phyloP scores from a whole-genome alignment of 2,329 filamentous ascomycete species.

The Apiospora kogelbergensis region DNA sequence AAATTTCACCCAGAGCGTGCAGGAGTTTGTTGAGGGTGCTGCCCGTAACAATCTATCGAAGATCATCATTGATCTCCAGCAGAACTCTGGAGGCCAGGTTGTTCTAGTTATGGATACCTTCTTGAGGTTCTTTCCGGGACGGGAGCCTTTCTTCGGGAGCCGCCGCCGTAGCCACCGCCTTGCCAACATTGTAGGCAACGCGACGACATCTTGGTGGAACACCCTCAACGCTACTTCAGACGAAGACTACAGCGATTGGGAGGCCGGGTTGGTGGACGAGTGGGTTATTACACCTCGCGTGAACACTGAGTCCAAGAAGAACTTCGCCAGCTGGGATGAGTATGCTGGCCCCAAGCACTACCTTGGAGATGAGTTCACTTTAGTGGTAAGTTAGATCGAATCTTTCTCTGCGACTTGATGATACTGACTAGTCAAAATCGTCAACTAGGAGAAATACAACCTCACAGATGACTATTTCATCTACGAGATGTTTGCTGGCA shows the following conservation, averaged over 20 bases:
- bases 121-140: slow-evolving; percentile 21
- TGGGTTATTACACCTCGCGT: slow-evolving; percentile 22
- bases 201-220: slow-evolving; percentile 14
- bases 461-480: slow-evolving; percentile 17
- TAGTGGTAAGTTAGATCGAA: slow-evolving; percentile 11
- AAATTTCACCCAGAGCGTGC: slow-evolving; percentile 31
- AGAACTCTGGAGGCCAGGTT: slow-evolving; percentile 20
- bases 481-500: slow-evolving; percentile 12
- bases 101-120: slow-evolving; percentile 22
- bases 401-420: fast-evolving
- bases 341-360: slow-evolving; percentile 17
- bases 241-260: slow-evolving; percentile 9
- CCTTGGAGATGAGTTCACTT: slow-evolving; percentile 19
- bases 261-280: slow-evolving; percentile 17
- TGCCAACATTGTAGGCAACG: slow-evolving; percentile 18
- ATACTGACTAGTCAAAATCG: not conserved
- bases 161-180: slow-evolving; percentile 19
- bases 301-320: slow-evolving; percentile 20
- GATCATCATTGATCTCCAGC: slow-evolving; percentile 24
- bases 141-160: slow-evolving; percentile 21
- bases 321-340: slow-evolving; percentile 23
- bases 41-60: slow-evolving; percentile 12
- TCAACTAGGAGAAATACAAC: slow-evolving; percentile 17
- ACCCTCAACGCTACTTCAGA: slow-evolving; percentile 3
- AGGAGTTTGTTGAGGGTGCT: slow-evolving; percentile 24